Evolutionary conservation across 257 asterid species (phyloP), one percentile per base, ranked within the genome.

Genomic region (Solanum clarkiae): DNA sequence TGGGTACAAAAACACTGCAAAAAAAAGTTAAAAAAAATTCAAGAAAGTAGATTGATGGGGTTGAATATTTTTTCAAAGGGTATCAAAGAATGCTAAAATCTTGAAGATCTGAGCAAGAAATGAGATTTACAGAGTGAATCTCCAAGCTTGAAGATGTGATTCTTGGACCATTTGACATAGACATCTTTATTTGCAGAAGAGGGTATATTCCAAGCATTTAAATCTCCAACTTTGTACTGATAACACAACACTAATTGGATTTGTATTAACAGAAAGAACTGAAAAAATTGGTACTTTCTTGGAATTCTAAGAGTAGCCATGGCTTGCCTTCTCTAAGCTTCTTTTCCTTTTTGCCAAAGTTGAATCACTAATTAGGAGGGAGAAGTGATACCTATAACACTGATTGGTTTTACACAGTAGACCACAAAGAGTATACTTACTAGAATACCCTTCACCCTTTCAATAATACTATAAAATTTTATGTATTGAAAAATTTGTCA

Each of bases 1-100:
- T 8, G 99, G 99, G 90, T 93, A 95, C 90, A 97, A 89, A 89
- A 97, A 97, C 87, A 95, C 99, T 97, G 96, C 91, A 90, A 9
- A 51, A 53, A 63, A 7, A 8, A 6, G 3, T 24, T 1, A 0
- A 9, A 2, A 2, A 13, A 55, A 62, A 62, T 15, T 40, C 82
- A 69, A 66, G 60, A 44, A 10, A 77, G 6, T 40, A 62, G 53
- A 77, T 16, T 44, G 24, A 77, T 40, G 26, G 71, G n/a, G 26
- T 68, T 57, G 5, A 6, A 1, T 49, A 40, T 59, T 86, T 22
- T 0, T 62, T 1, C 2, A 47, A 68, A 66, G 80, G 44, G 45
- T 65, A 36, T 65, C 1, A 18, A 8, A 8, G 2, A 81, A 22
- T 18, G 18, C 6, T 40, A 49, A 63, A 83, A 65, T 22, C 77